Evolutionary conservation across 306 rosid species (phyloP), one percentile per base, ranked within the genome.

Genomic region (Trifolium repens): DNA sequence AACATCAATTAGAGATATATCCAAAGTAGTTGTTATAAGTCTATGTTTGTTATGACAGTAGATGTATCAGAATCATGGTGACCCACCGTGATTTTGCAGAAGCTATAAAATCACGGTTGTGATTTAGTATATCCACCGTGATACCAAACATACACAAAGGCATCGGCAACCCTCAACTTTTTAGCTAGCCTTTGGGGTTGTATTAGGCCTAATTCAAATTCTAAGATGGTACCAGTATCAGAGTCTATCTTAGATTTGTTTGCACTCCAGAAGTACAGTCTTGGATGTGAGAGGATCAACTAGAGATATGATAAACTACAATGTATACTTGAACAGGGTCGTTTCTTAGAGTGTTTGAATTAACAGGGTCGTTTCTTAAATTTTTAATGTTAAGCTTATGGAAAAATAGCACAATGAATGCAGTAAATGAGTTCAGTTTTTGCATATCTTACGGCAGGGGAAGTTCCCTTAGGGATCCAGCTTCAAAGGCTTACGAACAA

Each of bases 401-500:
- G 64, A 3, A 24, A 11, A 26, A 58, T 26, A 58, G 35, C 64
- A 58, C 26, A 26, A 5, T 11, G 17, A 58, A 11, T 55, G n/a
- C 39, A 3, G 65, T 65, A 65, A 73, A 77, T 80, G 71, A 60
- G 30, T 73, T 61, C 34, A 16, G 81, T 69, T 82, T 30, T 39
- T 71, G 70, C 37, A 32, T 42, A 15, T 81, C 53, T 49, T 80
- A 16, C 79, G 84, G 80, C 84, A 94, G 98, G 63, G 93, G 96
- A 32, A 83, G 88, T 85, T 94, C 97, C 40, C 86, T 91, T 50
- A 91, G 71, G 84, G 91, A 78, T 89, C 82, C 97, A 61, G 98
- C 98, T 80, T 89, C 96, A 75, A 94, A 85, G 82, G 96, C 98
- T 69, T 94, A 94, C 15, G 86, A 88, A 39, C 86, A 88, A 78